Base-by-base conservation (phyloP, 2,329 filamentous ascomycete species). In the Diaporthe caulivora region DNA sequence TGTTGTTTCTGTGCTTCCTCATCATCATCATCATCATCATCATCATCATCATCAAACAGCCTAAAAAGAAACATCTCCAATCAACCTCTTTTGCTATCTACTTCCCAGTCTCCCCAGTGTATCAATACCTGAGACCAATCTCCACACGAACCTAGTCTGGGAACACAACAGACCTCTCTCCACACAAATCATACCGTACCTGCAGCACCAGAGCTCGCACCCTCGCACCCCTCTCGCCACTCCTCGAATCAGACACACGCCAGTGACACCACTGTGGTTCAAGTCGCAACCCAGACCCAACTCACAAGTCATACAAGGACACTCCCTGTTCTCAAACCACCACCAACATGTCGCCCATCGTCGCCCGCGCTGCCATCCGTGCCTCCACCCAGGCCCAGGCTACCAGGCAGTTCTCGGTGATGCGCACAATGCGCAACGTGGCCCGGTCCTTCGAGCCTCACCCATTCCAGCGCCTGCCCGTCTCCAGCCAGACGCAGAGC, bases 381-480 rank as follows among this genome's bases (percentile, higher is more conserved):
- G 78, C 77, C 70, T 76, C 79, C 74, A 75, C 77, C 54, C 79
- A 77, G 37, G 44, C 57, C 29, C 71, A 75, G 42, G 54, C 55
- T 11, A 58, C 42, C 62, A 79, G 81, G 70, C 77, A 81, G n/a
- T 83, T 84, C 79, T 82, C 82, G 72, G 76, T 83, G 72, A 78
- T 83, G 75, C 77, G 77, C 68, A 78, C 78, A 55, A 79, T 84
- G 76, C 82, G 82, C 76, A 77, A 77, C 74, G 79, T 82, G 68
- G 81, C 80, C 64, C 81, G 82, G 65, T 78, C 78, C 42, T 82
- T 84, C 70, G 82, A 84, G 82, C 76, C 81, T 24, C 82, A 83
- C 72, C 81, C 81, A 71, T 83, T 82, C 78, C 78, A 82, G 79
- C 80, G 82, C 31, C 78, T 84, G 72, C 80, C 83, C 71, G 73